These are phyloP conservation scores for Monocercomonoides exilis DNA, from an alignment of 78 protist genomes.

Conservation along the genomic window DNA sequence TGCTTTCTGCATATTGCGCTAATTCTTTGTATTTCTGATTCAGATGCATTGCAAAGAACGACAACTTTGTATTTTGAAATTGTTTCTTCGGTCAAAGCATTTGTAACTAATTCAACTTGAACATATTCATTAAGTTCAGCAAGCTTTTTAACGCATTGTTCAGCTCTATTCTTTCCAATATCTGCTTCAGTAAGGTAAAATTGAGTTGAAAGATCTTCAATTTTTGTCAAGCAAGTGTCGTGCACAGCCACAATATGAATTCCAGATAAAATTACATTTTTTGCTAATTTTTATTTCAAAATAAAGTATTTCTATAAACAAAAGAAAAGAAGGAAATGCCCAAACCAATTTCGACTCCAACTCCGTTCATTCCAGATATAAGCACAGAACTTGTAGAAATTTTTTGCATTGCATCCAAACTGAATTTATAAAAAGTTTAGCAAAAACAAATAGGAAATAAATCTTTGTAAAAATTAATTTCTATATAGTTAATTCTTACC, in stretches of 20 bases:
- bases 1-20: constrained; percentile 46
- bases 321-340: no score
- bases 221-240: constrained; percentile 47
- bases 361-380: constrained; percentile 75
- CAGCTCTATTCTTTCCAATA: constrained; percentile 66
- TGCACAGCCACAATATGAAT: constrained; percentile 73
- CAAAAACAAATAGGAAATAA: background rate
- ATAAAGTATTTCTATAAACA: background rate
- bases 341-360: constrained; percentile 93
- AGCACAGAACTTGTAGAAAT: constrained; percentile 39
- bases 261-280: constrained; percentile 92
- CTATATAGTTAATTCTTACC: no score
- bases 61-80: constrained; percentile 38
- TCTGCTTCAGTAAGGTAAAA: constrained; percentile 71
- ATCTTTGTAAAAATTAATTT: background rate
- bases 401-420: constrained; percentile 23
- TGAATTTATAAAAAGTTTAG: background rate
- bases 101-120: constrained; percentile 31
- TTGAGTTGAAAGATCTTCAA: no score
- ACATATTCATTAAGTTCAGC: constrained; percentile 83
- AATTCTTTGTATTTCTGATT: constrained; percentile 31
- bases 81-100: constrained; percentile 29
- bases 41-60: constrained; percentile 26
- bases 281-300: no score
- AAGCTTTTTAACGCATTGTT: constrained; percentile 30